Evolutionary conservation across 2,329 filamentous ascomycete genomes (phyloP).

Genomic region (Alternaria arbusti): DNA sequence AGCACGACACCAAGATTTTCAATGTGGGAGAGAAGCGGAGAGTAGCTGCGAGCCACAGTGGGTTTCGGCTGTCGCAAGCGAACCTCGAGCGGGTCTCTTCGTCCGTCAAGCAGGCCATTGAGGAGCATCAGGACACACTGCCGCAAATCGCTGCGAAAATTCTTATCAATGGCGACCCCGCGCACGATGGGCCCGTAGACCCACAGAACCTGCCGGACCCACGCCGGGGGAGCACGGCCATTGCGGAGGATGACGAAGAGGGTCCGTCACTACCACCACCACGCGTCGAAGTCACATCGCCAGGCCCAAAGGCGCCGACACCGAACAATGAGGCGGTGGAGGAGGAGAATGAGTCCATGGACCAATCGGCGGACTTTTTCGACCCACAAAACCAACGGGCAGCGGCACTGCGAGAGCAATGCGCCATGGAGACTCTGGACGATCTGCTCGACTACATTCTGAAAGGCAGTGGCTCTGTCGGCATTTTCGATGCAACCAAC

Average conservation of each 20-base stretch:
- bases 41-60: constrained; percentile 70
- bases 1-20: constrained; percentile 95
- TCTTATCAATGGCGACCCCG: constrained; percentile 63
- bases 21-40: constrained; percentile 93
- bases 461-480: constrained; percentile 80
- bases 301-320: constrained; percentile 33
- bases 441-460: constrained; percentile 91
- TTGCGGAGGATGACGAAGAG: constrained; percentile 25
- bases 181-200: constrained; percentile 43
- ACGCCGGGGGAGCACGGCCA: constrained; percentile 32
- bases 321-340: constrained; percentile 25
- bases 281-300: constrained; percentile 44
- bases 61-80: constrained; percentile 47
- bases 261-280: constrained; percentile 25
- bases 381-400: constrained; percentile 87
- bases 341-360: constrained; percentile 63
- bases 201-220: constrained; percentile 40
- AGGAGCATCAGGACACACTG: constrained; percentile 35
- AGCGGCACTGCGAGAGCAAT: constrained; percentile 83
- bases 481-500: constrained; percentile 96
- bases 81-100: constrained; percentile 38
- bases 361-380: constrained; percentile 93
- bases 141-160: constrained; percentile 60
- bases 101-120: constrained; percentile 30
- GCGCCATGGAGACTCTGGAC: constrained; percentile 89